These are phyloP conservation scores for Leptomonas pyrrhocoris DNA, from an alignment of 208 protist genomes.

Conservation along the genomic window DNA sequence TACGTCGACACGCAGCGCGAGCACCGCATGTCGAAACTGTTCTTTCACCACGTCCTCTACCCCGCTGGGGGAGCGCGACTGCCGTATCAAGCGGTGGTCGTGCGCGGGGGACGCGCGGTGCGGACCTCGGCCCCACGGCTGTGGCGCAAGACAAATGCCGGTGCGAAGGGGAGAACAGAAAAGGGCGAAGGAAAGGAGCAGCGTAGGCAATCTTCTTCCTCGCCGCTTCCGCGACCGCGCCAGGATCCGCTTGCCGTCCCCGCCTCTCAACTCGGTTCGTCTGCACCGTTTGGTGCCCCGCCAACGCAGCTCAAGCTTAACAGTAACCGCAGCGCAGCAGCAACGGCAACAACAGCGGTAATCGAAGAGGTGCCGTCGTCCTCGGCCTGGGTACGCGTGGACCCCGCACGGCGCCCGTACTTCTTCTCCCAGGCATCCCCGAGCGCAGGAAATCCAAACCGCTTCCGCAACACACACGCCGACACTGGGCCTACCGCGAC, in stretches of 20 bases:
- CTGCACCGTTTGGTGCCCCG: neutral
- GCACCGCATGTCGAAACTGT: constrained; percentile 69
- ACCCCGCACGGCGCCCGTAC: constrained; percentile 32
- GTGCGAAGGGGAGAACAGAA: neutral
- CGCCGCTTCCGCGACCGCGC: neutral
- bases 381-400: constrained; percentile 27
- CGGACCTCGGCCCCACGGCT: constrained; percentile 20
- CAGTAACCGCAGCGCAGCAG: neutral
- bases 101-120: constrained; percentile 61
- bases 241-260: constrained; percentile 44
- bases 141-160: neutral
- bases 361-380: constrained; percentile 25
- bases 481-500: constrained; percentile 12
- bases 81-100: constrained; percentile 74
- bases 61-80: constrained; percentile 64
- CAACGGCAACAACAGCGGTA: neutral
- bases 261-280: constrained; percentile 23
- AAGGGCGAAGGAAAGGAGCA: neutral
- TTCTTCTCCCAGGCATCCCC: constrained; percentile 13
- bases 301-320: neutral
- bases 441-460: neutral
- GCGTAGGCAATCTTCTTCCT: neutral
- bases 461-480: constrained; percentile 16
- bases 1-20: constrained; percentile 64
- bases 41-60: constrained; percentile 86